Evolutionary conservation across 768 basidiomycete species (phyloP).

Genomic region (Steccherinum ochraceum): DNA sequence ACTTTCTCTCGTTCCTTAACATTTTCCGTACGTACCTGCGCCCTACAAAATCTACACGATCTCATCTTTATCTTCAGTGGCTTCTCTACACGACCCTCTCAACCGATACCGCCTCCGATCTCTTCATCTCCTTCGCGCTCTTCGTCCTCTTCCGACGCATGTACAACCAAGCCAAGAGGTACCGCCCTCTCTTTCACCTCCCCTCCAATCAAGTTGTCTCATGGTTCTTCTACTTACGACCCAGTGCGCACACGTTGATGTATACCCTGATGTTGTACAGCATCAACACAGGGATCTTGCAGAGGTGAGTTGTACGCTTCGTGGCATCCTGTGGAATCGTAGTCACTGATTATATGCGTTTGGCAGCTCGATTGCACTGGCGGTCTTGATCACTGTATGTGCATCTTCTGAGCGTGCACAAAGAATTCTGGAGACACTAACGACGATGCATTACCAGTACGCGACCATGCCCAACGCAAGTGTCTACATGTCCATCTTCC

Average conservation of each 20-base stretch:
- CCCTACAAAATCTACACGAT: no score
- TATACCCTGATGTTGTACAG: constrained; percentile 3
- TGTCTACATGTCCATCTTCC: constrained; percentile 6
- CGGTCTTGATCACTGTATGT: no score
- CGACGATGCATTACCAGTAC: no score
- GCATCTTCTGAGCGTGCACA: no score
- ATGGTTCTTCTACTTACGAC: no score
- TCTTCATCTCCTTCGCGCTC: neutral
- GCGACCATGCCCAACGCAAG: neutral
- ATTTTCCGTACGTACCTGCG: no score
- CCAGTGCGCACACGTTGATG: constrained; percentile 2
- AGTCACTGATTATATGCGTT: neutral
- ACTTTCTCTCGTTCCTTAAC: no score
- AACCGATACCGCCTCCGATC: neutral
- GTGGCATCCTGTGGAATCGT: neutral
- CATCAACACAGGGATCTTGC: constrained; percentile 2
- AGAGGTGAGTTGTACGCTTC: constrained; percentile 2
- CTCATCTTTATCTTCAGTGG: constrained; percentile 1
- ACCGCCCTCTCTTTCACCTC: neutral
- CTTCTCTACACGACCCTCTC: constrained; percentile 1
- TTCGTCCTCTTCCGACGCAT: neutral
- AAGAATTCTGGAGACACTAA: no score
- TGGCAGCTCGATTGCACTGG: no score
- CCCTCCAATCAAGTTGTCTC: neutral
- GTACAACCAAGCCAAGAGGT: neutral